Evolutionary conservation across 2,329 filamentous ascomycete genomes (phyloP), one percentile per base, ranked within the genome.

Genomic region (Didymosphaeria variabile): DNA sequence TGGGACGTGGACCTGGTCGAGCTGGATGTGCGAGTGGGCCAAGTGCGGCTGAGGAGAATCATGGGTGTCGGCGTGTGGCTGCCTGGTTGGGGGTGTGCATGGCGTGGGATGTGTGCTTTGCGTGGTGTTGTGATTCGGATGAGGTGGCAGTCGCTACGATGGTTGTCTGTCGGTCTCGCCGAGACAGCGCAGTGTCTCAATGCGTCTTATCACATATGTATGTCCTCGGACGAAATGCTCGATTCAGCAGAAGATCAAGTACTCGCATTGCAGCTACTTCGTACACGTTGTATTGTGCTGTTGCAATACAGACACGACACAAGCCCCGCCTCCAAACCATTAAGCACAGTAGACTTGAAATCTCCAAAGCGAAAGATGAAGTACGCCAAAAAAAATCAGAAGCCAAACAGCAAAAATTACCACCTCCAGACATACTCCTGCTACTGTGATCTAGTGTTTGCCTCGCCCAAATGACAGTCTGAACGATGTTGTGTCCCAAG

Each of bases 391-490:
- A 54, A 29, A 1, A 9, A 47, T 46, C 31, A 38, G 17, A 36
- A 13, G 29, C 17, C 15, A 51, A 17, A 13, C 29, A 29, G 26
- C 26, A 55, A 44, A 36, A 17, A 45, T 23, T 23, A 55, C 38
- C 32, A 26, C 12, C 40, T 44, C 52, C 29, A 36, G 13, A 47
- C 42, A 36, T 55, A 47, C 42, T 46, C 19, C n/a, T 46, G 19
- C 21, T 23, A n/a, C 8, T 23, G 42, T 23, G 10, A 7, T 34
- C 38, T n/a, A 23, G 8, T 26, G 15, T 4, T 15, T 26, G 10
- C 45, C 31, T 46, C 26, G 9, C 36, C 2, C 29, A 47, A 47
- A 15, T 42, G 42, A 55, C 53, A 55, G 53, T 19, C 31, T 55
- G 29, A 34, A 17, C 7, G 3, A n/a, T 36, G 12, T 15, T 15